phyloP scores from a whole-genome alignment of 208 protist species.

The Trypanosoma avium region DNA sequence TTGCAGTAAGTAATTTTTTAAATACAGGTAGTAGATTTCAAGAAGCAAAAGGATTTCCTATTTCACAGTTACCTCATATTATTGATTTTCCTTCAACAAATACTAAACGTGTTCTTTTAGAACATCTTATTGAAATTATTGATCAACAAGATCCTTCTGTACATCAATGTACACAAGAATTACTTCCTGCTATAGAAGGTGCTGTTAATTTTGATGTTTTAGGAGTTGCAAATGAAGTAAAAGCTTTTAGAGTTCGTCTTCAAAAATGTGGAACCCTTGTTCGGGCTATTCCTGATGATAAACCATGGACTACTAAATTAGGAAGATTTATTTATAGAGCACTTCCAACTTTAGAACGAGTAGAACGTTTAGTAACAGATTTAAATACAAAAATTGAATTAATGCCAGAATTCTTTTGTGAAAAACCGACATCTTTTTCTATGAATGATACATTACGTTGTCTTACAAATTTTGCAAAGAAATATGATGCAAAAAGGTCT shows the following conservation, averaged over 20 bases:
- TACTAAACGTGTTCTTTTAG: constrained; percentile 58
- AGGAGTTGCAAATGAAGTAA: constrained; percentile 55
- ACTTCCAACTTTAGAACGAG: constrained; percentile 38
- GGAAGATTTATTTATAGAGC: constrained; percentile 62
- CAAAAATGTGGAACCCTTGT: constrained; percentile 51
- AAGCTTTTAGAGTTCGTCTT: constrained; percentile 36
- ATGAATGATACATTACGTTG: constrained; percentile 61
- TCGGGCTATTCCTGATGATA: constrained; percentile 48
- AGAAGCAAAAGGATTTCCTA: constrained; percentile 71
- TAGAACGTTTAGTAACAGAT: constrained; percentile 46
- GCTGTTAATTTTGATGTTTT: constrained; percentile 56
- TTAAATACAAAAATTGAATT: constrained; percentile 45
- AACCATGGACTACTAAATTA: constrained; percentile 53
- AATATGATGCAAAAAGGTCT: constrained; percentile 40
- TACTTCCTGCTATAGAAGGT: constrained; percentile 52
- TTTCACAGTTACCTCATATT: constrained; percentile 68
- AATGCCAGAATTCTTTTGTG: constrained; percentile 57
- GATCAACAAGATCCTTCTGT: constrained; percentile 37
- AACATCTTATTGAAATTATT: constrained; percentile 49
- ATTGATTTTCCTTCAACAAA: constrained; percentile 70
- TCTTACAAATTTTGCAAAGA: constrained; percentile 59
- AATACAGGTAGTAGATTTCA: constrained; percentile 76
- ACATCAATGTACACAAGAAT: constrained; percentile 45
- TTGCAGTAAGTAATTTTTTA: constrained; percentile 75
- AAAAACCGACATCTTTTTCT: constrained; percentile 42